Evolutionary conservation across 192 early-diverging fungal species (phyloP), one percentile per base, ranked within the genome.

Genomic region (Podila verticillata): DNA sequence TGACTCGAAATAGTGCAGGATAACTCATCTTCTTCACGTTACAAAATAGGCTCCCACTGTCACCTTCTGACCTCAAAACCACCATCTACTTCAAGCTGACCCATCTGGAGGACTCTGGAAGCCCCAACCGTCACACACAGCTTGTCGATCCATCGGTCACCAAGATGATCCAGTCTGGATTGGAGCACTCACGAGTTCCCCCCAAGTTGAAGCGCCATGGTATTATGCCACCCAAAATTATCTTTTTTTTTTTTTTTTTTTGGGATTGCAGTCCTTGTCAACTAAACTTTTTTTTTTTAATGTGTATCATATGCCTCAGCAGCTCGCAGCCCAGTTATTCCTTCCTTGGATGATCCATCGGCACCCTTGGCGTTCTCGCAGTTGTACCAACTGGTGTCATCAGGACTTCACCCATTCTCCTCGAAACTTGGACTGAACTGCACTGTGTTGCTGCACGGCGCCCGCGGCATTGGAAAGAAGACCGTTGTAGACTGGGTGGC

Each of bases 381-480:
- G 35, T 78, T 95, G 8, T 73, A 86, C 32, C 87, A 91, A 26
- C 82, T 95, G 0, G 83, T 92, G 2, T 87, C 85, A 6, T 91
- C 94, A 2, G 89, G 88, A 49, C 85, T 97, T 17, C 92, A 96
- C 71, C 94, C 96, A 15, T 75, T 92, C 28, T 90, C 93, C 0
- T 72, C 87, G 19, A 75, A 88, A n/a, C 85, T 93, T 32, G 87
- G 87, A 13, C 83, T 97, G 24, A 84, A 86, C 19, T 94, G 93
- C 66, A 91, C 90, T 1, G 87, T 91, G 0, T 72, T 97, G 35
- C 63, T 98, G 24, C 90, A 93, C 66, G 96, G 95, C 15, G 90
- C 93, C 26, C 84, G 89, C 2, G 97, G 97, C 7, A 91, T 89
- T 20, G 97, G 97, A 15, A 98, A 98, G 69, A 86, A 89, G 39